Percentiles rank a stretch among this genome's conserved stretches.
Conservation (phyloP, 805 yeast species). For the Lachancea kluyveri region DNA sequence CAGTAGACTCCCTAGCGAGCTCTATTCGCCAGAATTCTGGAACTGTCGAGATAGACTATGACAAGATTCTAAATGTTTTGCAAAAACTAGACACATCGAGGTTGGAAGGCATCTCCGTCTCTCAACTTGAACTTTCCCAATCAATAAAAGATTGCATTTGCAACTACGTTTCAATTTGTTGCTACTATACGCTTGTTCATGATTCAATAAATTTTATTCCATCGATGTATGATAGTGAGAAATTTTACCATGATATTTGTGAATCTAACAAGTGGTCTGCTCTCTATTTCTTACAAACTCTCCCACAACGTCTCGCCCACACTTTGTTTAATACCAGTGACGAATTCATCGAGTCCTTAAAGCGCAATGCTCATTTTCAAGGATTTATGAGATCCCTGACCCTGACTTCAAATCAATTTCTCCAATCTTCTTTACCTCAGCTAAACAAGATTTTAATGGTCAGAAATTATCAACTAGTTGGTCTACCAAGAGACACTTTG, state of each 20-base stretch:
- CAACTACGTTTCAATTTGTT: conserved; percentile 17
- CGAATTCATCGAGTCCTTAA: too few relatives aligned
- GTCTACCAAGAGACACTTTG: conserved; percentile 15
- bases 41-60: conserved; percentile 5
- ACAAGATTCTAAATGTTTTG: conserved; percentile 4
- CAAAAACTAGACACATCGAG: too few relatives aligned
- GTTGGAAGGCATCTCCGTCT: too few relatives aligned
- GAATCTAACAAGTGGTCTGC: conserved; percentile 14
- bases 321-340: too few relatives aligned
- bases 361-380: too few relatives aligned
- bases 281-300: conserved; percentile 20
- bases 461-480: conserved; percentile 15
- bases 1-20: conserved; percentile 2
- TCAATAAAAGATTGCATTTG: too few relatives aligned
- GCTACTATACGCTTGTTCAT: conserved; percentile 18
- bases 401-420: too few relatives aligned
- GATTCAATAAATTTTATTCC: conserved; percentile 16
- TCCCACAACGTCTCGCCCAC: conserved; percentile 7
- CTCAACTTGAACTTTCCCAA: too few relatives aligned
- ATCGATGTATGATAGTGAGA: conserved; percentile 14
- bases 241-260: conserved; percentile 15
- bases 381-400: too few relatives aligned
- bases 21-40: conserved; percentile 4
- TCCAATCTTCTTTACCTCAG: too few relatives aligned
- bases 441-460: conserved; percentile 13